phyloP scores from a whole-genome alignment of 2,329 filamentous ascomycete genomes.

The Phyllosticta citriasiana region DNA sequence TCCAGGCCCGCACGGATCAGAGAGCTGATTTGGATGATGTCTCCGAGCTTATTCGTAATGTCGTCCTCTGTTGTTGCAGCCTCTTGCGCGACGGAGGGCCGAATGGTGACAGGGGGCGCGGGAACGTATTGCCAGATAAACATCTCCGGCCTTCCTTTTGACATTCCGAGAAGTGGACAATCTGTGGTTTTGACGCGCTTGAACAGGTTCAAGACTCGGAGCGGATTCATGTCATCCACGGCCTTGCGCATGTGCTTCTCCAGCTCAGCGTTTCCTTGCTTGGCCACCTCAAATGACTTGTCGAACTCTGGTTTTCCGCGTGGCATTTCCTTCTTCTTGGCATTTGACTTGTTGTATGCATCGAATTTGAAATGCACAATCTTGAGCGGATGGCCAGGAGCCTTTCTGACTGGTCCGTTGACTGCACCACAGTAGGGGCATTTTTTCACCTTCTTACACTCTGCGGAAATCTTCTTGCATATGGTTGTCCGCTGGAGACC shows the following conservation, averaged over 20 bases:
- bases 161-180: slow-evolving; percentile 82
- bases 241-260: slow-evolving; percentile 89
- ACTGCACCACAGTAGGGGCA: slow-evolving; percentile 73
- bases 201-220: slow-evolving; percentile 83
- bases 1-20: slow-evolving; percentile 73
- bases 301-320: slow-evolving; percentile 77
- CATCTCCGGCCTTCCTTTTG: slow-evolving; percentile 89
- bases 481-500: slow-evolving; percentile 76
- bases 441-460: slow-evolving; percentile 75
- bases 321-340: slow-evolving; percentile 73
- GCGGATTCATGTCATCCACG: slow-evolving; percentile 85
- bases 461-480: slow-evolving; percentile 77
- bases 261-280: slow-evolving; percentile 66
- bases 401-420: slow-evolving; percentile 88
- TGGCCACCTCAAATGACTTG: slow-evolving; percentile 71
- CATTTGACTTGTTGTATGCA: slow-evolving; percentile 78
- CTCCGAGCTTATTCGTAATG: slow-evolving; percentile 89
- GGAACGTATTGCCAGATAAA: slow-evolving; percentile 96
- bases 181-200: slow-evolving; percentile 75
- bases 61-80: slow-evolving; percentile 92
- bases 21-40: slow-evolving; percentile 87
- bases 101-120: slow-evolving; percentile 85
- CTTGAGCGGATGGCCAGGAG: slow-evolving; percentile 72
- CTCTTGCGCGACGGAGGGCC: slow-evolving; percentile 89
- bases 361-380: slow-evolving; percentile 89